A percentile compares a stretch with the other conserved stretches of the same genome.
phyloP scores from a whole-genome alignment of 805 yeast genomes.

The Metschnikowia vanudenii region DNA sequence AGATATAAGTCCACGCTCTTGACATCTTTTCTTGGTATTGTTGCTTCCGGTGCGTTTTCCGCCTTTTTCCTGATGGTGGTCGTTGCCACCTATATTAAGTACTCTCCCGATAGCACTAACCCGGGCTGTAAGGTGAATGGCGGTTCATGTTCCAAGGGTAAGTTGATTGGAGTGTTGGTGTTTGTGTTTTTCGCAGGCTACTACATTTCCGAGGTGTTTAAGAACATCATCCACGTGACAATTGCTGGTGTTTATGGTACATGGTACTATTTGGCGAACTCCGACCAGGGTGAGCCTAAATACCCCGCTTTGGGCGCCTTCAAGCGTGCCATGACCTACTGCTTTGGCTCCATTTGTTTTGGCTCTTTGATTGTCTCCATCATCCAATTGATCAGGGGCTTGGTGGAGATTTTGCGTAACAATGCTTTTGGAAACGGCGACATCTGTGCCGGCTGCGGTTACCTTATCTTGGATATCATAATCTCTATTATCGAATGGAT shows the following conservation, averaged over 20 bases:
- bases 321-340: slow-evolving; percentile 74
- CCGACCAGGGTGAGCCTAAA: slow-evolving; percentile 76
- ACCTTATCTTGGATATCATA: slow-evolving; percentile 55
- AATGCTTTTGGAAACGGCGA: slow-evolving; percentile 52
- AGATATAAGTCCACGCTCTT: slow-evolving; percentile 66
- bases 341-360: slow-evolving; percentile 87
- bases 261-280: slow-evolving; percentile 80
- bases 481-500: slow-evolving; percentile 73
- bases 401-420: slow-evolving; percentile 51
- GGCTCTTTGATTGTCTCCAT: slow-evolving; percentile 75
- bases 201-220: slow-evolving; percentile 77
- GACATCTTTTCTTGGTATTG: slow-evolving; percentile 58
- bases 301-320: slow-evolving; percentile 82
- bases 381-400: slow-evolving; percentile 62
- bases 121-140: slow-evolving; percentile 56
- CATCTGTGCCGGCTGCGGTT: slow-evolving; percentile 50
- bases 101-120: slow-evolving; percentile 54
- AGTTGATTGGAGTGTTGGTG: slow-evolving; percentile 66
- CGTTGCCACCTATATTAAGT: slow-evolving; percentile 76
- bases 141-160: slow-evolving; percentile 52
- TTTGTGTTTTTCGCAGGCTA: slow-evolving; percentile 81
- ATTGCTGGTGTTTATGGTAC: slow-evolving; percentile 85
- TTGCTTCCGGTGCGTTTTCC: slow-evolving; percentile 61
- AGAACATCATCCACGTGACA: slow-evolving; percentile 76
- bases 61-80: slow-evolving; percentile 64